Base-by-base conservation (phyloP, 1,284 basidiomycete genomes). In the Cutaneotrichosporon mucoides region DNA sequence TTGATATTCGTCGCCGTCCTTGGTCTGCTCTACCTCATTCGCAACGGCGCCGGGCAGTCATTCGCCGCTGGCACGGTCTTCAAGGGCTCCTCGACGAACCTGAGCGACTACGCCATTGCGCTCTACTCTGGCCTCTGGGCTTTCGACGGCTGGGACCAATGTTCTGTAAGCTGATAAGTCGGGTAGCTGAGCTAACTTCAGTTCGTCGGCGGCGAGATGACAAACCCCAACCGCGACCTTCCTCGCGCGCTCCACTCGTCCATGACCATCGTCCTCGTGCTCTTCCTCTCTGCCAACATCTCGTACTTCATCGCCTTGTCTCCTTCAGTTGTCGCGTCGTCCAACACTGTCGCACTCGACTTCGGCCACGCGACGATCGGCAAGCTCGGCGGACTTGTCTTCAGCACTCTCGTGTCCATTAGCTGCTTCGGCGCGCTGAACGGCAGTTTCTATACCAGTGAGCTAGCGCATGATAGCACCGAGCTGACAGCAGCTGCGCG, bases 101-200 rank as follows among this genome's bases (percentile, higher is more conserved):
- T 90, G 1, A 88, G 90, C 3, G 82, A 86, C 3, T 99, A 93
- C 77, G 92, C 95, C 4, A 81, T 99, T 10, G 96, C 95, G 0
- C 79, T 98, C 4, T 99, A 98, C 78, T 95, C 91, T 10, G 92
- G 92, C 0, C 79, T 99, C 1, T 99, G 93, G 92, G 92, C 92
- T 1, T 92, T 91, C 69, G 92, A 94, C 73, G 92, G 94, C 0
- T 97, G 92, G 90, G 76, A 77, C 56, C 71, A 74, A 47, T 75
- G 74, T 55, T 71, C 68, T 57, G 76, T 78, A n/a, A 73, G 78
- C 63, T 51, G 67, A 8, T 13, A 63, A 5, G 35, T 54, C 3
- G 65, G 63, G 1, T 68, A 68, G 24, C 65, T 66, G 64, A 66
- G 11, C 66, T 71, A 15, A 54, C 65, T 9, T 66, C 67, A 92